A percentile compares a stretch with the other conserved stretches of the same genome.
These are phyloP conservation scores for Eucalyptus pumila DNA, from an alignment of 345 rosid genomes.

Conservation along the genomic window DNA sequence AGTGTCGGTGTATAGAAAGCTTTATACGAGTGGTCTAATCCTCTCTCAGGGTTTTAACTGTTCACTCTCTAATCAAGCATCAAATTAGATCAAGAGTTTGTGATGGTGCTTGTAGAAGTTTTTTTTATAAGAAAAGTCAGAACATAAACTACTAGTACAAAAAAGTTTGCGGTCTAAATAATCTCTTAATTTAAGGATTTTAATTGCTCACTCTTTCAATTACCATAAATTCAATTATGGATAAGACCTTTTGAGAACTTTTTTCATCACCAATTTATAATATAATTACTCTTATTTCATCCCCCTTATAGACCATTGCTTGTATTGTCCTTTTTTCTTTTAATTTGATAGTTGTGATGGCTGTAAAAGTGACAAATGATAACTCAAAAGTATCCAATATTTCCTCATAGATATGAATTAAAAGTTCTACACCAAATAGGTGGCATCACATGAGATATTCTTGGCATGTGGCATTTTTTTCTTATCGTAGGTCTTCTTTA, in stretches of 20 bases:
- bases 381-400: neutral
- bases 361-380: neutral
- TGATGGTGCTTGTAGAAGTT: neutral
- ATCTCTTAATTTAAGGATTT: neutral
- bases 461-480: neutral
- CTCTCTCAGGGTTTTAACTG: neutral
- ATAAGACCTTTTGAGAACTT: neutral
- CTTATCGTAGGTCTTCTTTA: neutral
- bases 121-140: neutral
- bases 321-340: neutral
- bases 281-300: neutral
- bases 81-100: neutral
- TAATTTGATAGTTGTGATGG: neutral
- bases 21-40: neutral
- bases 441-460: neutral
- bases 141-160: neutral
- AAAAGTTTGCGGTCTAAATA: neutral
- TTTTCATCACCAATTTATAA: neutral
- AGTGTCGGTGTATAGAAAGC: fast-evolving
- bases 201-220: neutral
- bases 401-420: neutral
- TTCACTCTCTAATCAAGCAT: neutral
- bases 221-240: neutral
- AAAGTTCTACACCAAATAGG: neutral
- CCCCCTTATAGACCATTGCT: neutral